Evolutionary conservation across 371 early-diverging fungal species (phyloP).

Genomic region (Gilbertella persicaria): DNA sequence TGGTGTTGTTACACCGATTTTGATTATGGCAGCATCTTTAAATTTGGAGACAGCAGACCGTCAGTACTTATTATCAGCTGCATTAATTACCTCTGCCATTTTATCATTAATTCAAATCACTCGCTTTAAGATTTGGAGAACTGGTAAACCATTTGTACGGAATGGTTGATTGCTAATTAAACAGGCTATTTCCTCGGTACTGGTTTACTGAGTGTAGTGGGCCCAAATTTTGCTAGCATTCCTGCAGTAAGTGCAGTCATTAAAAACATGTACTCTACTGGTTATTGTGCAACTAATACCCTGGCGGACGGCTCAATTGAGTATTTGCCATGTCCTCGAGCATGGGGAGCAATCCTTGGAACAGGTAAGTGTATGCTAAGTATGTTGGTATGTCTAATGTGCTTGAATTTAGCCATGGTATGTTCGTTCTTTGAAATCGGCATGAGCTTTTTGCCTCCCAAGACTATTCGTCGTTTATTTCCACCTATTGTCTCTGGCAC

Average conservation of each 20-base stretch:
- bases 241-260: slow-evolving; percentile 45
- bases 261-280: slow-evolving; percentile 42
- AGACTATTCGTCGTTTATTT: slow-evolving; percentile 53
- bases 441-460: slow-evolving; percentile 61
- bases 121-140: slow-evolving; percentile 51
- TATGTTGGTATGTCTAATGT: not conserved
- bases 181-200: slow-evolving; percentile 55
- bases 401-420: slow-evolving; percentile 41
- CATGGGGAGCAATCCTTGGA: slow-evolving; percentile 63
- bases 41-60: slow-evolving; percentile 50
- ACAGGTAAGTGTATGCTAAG: slow-evolving; percentile 37
- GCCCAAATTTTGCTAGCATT: slow-evolving; percentile 59
- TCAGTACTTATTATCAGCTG: slow-evolving; percentile 57
- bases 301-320: slow-evolving; percentile 45
- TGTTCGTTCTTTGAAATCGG: slow-evolving; percentile 57
- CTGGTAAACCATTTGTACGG: too few relatives aligned
- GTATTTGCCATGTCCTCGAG: slow-evolving; percentile 55
- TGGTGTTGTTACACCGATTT: slow-evolving; percentile 61
- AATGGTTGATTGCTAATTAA: not conserved
- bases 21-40: slow-evolving; percentile 55
- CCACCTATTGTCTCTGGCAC: slow-evolving; percentile 65
- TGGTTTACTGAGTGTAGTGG: slow-evolving; percentile 58
- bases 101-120: slow-evolving; percentile 62
- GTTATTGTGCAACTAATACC: slow-evolving; percentile 46
- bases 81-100: slow-evolving; percentile 61